Base-by-base conservation (phyloP, 2,329 filamentous ascomycete genomes). In the Epichloe scottii region DNA sequence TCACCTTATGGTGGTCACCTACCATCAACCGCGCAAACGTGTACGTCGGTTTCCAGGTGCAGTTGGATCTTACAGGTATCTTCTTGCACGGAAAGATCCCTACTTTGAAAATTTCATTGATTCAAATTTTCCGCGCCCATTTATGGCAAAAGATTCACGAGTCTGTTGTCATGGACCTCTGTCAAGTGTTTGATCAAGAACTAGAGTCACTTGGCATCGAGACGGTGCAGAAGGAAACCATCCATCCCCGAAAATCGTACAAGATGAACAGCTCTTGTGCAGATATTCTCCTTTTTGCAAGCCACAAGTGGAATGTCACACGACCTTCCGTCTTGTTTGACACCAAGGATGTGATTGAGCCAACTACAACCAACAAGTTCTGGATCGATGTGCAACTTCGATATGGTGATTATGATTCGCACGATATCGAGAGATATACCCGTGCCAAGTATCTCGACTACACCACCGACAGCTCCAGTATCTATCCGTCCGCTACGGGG, bases 221-320 rank as follows among this genome's bases (percentile, higher is more conserved):
- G 69, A 94, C 89, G 2, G 93, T 97, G 4, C 93, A 98, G 66
- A 98, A 98, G 70, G 93, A 98, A 72, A 97, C 93, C 0, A 98
- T 98, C 53, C 93, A 98, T 74, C 93, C 93, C 49, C 81, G 93
- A 80, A 98, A 98, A 71, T 96, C 89, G 4, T 98, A 98, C 81
- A 98, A 98, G 81, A 98, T 98, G 93, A 98, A 98, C 76, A 96
- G 90, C 62, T 97, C 91, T 52, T 97, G 93, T 62, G 93, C 94
- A 4, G 93, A 98, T 67, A 96, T 98, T 56, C 77, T 97, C 50
- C 79, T 98, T 10, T 98, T 98, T 63, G 91, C 93, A 38, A 95
- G 87, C 57, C 93, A 97, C 73, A 98, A 97, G 68, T 98, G 94
- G 94, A 97, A 95, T 56, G 90, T 98, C 49, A 96, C 90, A 0